Conservation (phyloP, 495 filamentous ascomycete genomes). For the Penicillium silybi region DNA sequence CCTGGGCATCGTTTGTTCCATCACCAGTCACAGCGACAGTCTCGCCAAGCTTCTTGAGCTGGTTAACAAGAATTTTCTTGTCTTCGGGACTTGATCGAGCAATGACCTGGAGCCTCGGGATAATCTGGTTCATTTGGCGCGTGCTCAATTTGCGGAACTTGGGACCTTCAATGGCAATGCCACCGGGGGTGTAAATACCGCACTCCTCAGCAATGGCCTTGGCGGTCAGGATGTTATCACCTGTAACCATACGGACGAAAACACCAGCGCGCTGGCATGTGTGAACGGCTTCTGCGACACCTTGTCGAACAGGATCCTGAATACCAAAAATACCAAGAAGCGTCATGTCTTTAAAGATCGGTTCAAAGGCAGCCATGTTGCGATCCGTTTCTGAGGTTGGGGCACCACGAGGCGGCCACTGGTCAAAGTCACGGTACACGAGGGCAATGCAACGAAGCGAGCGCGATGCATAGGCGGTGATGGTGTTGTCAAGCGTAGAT, state of each 20-base stretch:
- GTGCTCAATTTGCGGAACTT: conserved; percentile 68
- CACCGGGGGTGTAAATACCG: conserved; percentile 72
- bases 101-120: conserved; percentile 77
- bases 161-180: conserved; percentile 79
- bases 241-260: conserved; percentile 86
- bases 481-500: conserved; percentile 58
- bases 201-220: conserved; percentile 81
- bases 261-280: conserved; percentile 76
- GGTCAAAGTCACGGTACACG: conserved; percentile 81
- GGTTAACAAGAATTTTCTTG: conserved; percentile 74
- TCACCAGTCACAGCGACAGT: conserved; percentile 93
- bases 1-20: conserved; percentile 88
- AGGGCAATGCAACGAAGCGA: conserved; percentile 87
- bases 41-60: conserved; percentile 79
- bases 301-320: conserved; percentile 77
- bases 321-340: conserved; percentile 80
- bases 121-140: conserved; percentile 61
- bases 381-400: conserved; percentile 64
- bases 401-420: conserved; percentile 75
- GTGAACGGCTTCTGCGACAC: conserved; percentile 72
- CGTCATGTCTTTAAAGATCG: conserved; percentile 73
- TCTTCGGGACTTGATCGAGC: conserved; percentile 83
- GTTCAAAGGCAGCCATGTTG: conserved; percentile 70
- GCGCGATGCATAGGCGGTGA: conserved; percentile 71
- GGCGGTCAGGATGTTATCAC: conserved; percentile 83